Evolutionary conservation across 2,329 filamentous ascomycete species (phyloP).

Genomic region (Colletotrichum tabaci): DNA sequence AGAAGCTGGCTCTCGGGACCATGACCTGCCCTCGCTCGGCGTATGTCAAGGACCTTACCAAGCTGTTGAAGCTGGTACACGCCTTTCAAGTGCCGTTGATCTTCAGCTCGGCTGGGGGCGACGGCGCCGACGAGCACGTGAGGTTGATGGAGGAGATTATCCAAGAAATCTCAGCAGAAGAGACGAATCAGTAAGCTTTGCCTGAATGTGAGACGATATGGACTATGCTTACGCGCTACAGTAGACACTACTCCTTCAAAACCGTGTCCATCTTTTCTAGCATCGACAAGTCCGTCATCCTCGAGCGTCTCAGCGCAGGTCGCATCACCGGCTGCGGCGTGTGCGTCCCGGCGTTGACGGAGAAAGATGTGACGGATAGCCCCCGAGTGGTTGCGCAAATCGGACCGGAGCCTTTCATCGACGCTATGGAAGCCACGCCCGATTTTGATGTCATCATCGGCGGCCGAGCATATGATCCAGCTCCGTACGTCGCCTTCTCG

Average conservation of each 20-base stretch:
- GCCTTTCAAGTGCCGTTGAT: constrained; percentile 56
- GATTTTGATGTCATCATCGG: constrained; percentile 65
- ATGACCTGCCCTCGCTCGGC: constrained; percentile 57
- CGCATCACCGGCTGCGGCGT: constrained; percentile 56
- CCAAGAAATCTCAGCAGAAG: constrained; percentile 50
- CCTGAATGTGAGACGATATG: background rate
- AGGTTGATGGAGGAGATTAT: constrained; percentile 57
- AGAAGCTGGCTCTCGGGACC: constrained; percentile 57
- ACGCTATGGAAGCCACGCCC: constrained; percentile 57
- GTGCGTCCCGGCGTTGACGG: constrained; percentile 57
- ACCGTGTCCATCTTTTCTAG: constrained; percentile 56
- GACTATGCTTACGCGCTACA: background rate
- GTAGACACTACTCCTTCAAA: constrained; percentile 47
- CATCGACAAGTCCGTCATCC: constrained; percentile 53
- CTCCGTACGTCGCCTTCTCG: constrained; percentile 56
- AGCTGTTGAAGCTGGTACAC: constrained; percentile 54
- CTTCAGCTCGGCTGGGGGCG: constrained; percentile 63
- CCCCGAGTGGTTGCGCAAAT: constrained; percentile 61
- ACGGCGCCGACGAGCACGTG: constrained; percentile 62
- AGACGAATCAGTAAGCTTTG: constrained; percentile 38
- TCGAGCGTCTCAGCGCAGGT: constrained; percentile 48
- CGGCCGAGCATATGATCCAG: constrained; percentile 60
- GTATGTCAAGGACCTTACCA: constrained; percentile 59
- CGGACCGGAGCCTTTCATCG: constrained; percentile 60
- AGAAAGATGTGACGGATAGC: constrained; percentile 55